Base-by-base conservation (phyloP, 2,329 filamentous ascomycete species). In the Aureobasidium leucospermi region DNA sequence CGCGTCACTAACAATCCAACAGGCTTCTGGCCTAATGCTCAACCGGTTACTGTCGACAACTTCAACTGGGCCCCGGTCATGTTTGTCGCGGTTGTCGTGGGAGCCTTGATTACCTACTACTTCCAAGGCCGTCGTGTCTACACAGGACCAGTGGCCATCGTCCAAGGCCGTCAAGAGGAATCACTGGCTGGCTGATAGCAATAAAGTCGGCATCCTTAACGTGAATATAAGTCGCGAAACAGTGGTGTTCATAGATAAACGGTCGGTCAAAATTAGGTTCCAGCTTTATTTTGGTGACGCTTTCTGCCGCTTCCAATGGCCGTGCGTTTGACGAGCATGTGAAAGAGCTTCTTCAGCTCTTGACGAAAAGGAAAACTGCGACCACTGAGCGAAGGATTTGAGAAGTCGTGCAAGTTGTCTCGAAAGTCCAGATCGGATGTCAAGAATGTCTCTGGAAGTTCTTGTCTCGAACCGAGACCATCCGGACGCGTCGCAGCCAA, bases 11-110 rank as follows among this genome's bases (percentile, higher is more conserved):
- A 58, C 8, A 13, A 13, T n/a, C 6, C 3, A 13, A 42, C 16
- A 49, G 45, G 45, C 34, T 59, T 59, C 46, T 59, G 56, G 56
- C 56, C 56, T 6, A 59, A 59, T 36, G 16, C 56, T n/a, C 34
- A 41, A 16, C 56, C 56, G 6, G 56, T 59, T 5, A 45, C 34
- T 2, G 23, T 51, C n/a, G 46, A 59, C 2, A 63, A 63, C 2
- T 72, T 74, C 61, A 73, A 74, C 49, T 74, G 70, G 70, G 67
- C 70, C 6, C 64, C 67, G 1, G 71, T 74, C 42, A 71, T 74
- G 66, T 74, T 72, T 48, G 64, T 66, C 1, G 69, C 63, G 16
- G 67, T 71, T 11, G 62, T 60, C 1, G 31, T 73, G 1, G 23
- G 71, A 9, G 65, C 65, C 52, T 51, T 65, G 10, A 45, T 70